A percentile compares a stretch with the other conserved stretches of the same genome.
phyloP scores from a whole-genome alignment of 371 early-diverging fungal genomes.

The Basidiobolus meristosporus region DNA sequence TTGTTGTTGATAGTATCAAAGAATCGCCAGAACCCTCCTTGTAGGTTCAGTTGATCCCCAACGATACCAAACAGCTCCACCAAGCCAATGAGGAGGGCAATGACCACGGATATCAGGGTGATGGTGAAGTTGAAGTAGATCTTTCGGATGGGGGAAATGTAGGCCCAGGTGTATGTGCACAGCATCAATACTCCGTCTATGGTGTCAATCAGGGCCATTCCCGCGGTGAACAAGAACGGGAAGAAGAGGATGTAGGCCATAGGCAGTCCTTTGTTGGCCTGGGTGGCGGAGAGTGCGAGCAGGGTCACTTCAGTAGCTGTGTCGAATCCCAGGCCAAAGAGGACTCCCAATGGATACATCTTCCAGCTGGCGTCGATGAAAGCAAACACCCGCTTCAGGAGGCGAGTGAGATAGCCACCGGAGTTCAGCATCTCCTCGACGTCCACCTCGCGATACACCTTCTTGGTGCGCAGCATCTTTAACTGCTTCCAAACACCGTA shows the following conservation, averaged over 20 bases:
- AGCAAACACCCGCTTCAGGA: constrained; percentile 26
- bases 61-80: constrained; percentile 27
- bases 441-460: constrained; percentile 20
- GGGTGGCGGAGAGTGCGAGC: constrained; percentile 27
- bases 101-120: constrained; percentile 29
- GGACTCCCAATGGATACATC: constrained; percentile 37
- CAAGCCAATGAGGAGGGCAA: constrained; percentile 31
- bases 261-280: constrained; percentile 21
- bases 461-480: constrained; percentile 13
- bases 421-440: constrained; percentile 16
- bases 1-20: constrained; percentile 20
- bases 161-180: constrained; percentile 36
- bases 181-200: constrained; percentile 43
- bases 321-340: constrained; percentile 53
- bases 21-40: constrained; percentile 34
- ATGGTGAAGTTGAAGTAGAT: constrained; percentile 41
- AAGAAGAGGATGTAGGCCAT: constrained; percentile 27
- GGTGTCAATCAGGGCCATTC: constrained; percentile 44
- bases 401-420: constrained; percentile 21
- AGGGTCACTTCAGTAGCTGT: constrained; percentile 41
- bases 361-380: constrained; percentile 38
- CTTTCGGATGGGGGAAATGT: constrained; percentile 29
- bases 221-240: constrained; percentile 40
- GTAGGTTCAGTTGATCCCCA: constrained; percentile 15
- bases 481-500: constrained; percentile 15